These are phyloP conservation scores for Didymosphaeria variabile DNA, from an alignment of 2,329 filamentous ascomycete species.

Conservation along the genomic window DNA sequence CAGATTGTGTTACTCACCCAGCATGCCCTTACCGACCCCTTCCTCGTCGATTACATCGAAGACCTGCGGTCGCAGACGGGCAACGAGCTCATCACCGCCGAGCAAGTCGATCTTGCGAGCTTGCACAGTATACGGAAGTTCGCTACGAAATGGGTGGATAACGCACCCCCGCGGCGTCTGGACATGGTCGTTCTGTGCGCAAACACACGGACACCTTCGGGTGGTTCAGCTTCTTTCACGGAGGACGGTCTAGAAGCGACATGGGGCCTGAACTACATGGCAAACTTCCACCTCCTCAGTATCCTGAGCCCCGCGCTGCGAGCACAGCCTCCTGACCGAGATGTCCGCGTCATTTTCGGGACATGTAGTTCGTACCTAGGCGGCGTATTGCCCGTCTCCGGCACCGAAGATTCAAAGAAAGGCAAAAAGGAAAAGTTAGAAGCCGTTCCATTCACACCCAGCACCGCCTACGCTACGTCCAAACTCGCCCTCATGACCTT, in stretches of 20 bases:
- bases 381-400: slow-evolving; percentile 68
- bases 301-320: slow-evolving; percentile 90
- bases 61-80: slow-evolving; percentile 79
- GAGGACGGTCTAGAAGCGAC: slow-evolving; percentile 84
- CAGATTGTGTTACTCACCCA: slow-evolving; percentile 92
- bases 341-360: slow-evolving; percentile 86
- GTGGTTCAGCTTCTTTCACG: slow-evolving; percentile 68
- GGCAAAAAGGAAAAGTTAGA: slow-evolving; percentile 59
- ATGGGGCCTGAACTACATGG: slow-evolving; percentile 94
- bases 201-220: slow-evolving; percentile 76
- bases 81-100: slow-evolving; percentile 92
- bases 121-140: slow-evolving; percentile 92
- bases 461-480: slow-evolving; percentile 58
- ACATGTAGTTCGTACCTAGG: slow-evolving; percentile 90
- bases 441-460: slow-evolving; percentile 53
- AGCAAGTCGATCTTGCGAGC: slow-evolving; percentile 88
- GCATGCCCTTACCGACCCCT: slow-evolving; percentile 81
- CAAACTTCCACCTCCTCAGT: slow-evolving; percentile 93
- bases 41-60: slow-evolving; percentile 90
- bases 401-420: slow-evolving; percentile 58
- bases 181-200: slow-evolving; percentile 93
- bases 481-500: slow-evolving; percentile 86
- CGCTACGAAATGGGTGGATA: slow-evolving; percentile 98
- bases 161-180: slow-evolving; percentile 84
- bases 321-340: slow-evolving; percentile 90